Conservation (phyloP, 2,329 filamentous ascomycete genomes). For the Fusarium virguliforme region DNA sequence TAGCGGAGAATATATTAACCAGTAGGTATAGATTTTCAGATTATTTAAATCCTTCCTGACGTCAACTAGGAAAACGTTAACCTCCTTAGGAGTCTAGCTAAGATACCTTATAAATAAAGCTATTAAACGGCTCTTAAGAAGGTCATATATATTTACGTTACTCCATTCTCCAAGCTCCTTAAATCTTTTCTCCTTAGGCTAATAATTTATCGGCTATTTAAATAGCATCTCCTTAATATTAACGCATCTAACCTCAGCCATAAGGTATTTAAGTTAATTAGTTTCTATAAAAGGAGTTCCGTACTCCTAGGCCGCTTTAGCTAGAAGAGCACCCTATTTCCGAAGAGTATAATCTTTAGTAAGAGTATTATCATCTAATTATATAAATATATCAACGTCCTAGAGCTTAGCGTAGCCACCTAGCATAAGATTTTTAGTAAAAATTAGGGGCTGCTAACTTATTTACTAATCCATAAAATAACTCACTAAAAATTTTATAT, state of each 20-base stretch:
- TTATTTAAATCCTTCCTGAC: conserved; percentile 5
- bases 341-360: background rate
- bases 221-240: background rate
- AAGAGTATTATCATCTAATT: background rate
- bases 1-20: background rate
- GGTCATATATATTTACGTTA: background rate
- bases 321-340: background rate
- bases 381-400: background rate
- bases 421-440: background rate
- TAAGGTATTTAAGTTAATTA: background rate
- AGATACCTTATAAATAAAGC: background rate
- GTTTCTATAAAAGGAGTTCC: background rate
- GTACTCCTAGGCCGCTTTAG: background rate
- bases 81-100: background rate
- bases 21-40: background rate
- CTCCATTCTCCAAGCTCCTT: conserved; percentile 7
- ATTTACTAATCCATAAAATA: fast-evolving
- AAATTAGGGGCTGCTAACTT: background rate
- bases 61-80: background rate
- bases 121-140: background rate
- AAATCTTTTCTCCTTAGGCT: background rate
- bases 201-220: background rate
- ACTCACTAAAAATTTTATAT: background rate
- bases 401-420: background rate
- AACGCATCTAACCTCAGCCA: background rate